These are phyloP conservation scores for Apiospora saccharicola DNA, from an alignment of 2,329 filamentous ascomycete genomes.

Conservation along the genomic window DNA sequence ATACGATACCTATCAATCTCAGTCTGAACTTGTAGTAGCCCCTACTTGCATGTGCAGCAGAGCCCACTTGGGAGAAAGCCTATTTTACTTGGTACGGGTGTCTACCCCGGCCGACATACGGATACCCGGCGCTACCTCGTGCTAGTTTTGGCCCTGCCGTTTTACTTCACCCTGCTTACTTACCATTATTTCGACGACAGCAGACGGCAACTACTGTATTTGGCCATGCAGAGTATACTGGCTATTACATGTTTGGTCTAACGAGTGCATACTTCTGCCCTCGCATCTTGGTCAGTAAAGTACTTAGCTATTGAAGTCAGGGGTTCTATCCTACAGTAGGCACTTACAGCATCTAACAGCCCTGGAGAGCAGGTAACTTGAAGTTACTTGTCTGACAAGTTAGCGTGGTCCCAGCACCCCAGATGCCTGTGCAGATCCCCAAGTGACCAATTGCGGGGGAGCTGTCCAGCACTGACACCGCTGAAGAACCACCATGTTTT, in stretches of 20 bases:
- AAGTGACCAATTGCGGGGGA: background rate
- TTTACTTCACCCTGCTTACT: background rate
- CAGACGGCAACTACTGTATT: background rate
- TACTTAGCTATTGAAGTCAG: too few species aligned
- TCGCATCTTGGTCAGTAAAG: too few species aligned
- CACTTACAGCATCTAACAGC: too few species aligned
- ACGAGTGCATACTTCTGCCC: too few species aligned
- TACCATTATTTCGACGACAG: background rate
- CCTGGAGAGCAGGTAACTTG: background rate
- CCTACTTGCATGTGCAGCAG: background rate
- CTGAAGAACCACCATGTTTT: conserved; percentile 1
- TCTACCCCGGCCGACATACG: background rate
- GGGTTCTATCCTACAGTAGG: too few species aligned
- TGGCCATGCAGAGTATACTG: background rate
- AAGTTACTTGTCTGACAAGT: background rate
- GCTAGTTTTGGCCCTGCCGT: background rate
- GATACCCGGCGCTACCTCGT: background rate
- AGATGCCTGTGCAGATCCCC: conserved; percentile 14
- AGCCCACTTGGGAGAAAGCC: background rate
- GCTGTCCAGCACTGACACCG: background rate
- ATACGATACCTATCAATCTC: too few species aligned
- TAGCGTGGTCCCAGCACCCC: background rate
- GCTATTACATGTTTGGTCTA: background rate
- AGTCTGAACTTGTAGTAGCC: background rate
- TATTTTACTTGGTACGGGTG: background rate